Evolutionary conservation across 768 basidiomycete species (phyloP).

Genomic region (Tricholoma hemisulphureum): DNA sequence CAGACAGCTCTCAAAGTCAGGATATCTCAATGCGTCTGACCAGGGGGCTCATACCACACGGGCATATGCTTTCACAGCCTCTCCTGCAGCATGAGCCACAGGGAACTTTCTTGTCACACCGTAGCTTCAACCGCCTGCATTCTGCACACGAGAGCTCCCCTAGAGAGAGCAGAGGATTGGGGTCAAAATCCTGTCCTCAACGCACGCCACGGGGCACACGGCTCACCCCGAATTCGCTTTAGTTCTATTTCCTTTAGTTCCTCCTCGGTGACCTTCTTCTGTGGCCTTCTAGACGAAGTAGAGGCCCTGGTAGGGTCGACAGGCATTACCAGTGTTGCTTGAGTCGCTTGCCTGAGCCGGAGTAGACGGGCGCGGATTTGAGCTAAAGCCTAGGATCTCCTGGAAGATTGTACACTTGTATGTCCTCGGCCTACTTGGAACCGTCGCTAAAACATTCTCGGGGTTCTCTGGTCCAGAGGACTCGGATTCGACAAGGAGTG

Average conservation of each 20-base stretch:
- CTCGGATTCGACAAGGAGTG: too few species aligned
- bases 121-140: conserved; percentile 49
- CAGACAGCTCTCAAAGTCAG: background rate
- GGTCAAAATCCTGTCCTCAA: conserved; percentile 4
- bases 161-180: conserved; percentile 12
- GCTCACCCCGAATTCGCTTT: conserved; percentile 46
- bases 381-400: background rate
- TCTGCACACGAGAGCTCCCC: conserved; percentile 56
- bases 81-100: conserved; percentile 52
- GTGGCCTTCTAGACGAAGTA: conserved; percentile 34
- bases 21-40: background rate
- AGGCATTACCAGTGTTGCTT: conserved; percentile 34
- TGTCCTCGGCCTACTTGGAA: background rate
- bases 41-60: conserved; percentile 41
- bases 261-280: conserved; percentile 47
- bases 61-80: conserved; percentile 65
- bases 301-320: conserved; percentile 40
- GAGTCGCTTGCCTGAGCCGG: background rate
- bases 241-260: conserved; percentile 52
- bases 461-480: background rate
- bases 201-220: background rate
- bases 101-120: conserved; percentile 52
- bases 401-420: background rate
- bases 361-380: background rate
- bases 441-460: background rate